These are phyloP conservation scores for Dalbergia cochinchinensis DNA, from an alignment of 306 rosid species.

Conservation along the genomic window DNA sequence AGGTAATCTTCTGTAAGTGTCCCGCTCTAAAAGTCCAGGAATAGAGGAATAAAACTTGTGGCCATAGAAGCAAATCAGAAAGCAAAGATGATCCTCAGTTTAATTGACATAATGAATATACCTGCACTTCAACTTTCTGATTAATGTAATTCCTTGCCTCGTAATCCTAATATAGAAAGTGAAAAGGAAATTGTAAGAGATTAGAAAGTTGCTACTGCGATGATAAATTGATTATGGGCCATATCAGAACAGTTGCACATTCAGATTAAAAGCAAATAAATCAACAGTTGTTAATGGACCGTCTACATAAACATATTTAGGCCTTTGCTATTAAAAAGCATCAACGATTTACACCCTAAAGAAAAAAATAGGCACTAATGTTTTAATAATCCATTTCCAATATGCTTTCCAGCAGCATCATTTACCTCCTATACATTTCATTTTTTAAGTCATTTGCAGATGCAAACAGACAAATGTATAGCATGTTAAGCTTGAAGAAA, in stretches of 20 bases:
- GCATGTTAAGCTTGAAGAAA: background rate
- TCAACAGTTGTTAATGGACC: conserved; percentile 32
- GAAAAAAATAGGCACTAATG: background rate
- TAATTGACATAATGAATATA: conserved; percentile 48
- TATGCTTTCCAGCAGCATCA: background rate
- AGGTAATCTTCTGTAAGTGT: conserved; percentile 76
- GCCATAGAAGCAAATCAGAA: conserved; percentile 26
- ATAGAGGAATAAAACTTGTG: conserved; percentile 3
- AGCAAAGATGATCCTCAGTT: conserved; percentile 40
- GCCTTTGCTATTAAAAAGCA: background rate
- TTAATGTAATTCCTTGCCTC: conserved; percentile 84
- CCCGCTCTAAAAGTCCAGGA: conserved; percentile 71
- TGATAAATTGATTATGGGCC: conserved; percentile 7
- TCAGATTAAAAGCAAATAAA: conserved; percentile 19
- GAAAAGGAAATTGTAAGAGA: conserved; percentile 20
- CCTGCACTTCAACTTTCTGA: conserved; percentile 90
- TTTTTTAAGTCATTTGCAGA: conserved; percentile 29
- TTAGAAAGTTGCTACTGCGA: background rate
- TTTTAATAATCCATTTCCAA: conserved; percentile 27
- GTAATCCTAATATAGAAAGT: conserved; percentile 64
- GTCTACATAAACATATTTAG: background rate
- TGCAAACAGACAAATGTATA: conserved; percentile 5
- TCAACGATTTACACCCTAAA: no score
- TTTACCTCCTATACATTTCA: conserved; percentile 22
- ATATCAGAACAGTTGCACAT: conserved; percentile 20